Conservation (phyloP, 2,329 filamentous ascomycete genomes). For the Fusarium algeriense region DNA sequence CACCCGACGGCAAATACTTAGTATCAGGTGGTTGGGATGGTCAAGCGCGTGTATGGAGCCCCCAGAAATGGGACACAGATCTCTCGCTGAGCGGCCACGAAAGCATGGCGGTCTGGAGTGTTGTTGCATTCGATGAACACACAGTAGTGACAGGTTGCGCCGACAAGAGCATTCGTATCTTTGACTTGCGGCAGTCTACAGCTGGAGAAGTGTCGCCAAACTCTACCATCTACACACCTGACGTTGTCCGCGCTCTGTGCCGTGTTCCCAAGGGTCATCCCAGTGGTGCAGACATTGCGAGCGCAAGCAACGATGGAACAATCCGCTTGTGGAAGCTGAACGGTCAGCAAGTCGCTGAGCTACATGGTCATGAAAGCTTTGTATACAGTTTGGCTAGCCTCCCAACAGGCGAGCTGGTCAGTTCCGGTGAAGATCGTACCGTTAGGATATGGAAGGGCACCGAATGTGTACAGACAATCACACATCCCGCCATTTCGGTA, state of each 20-base stretch:
- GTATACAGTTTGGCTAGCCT: constrained; percentile 87
- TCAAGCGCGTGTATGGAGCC: constrained; percentile 85
- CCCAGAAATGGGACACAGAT: constrained; percentile 87
- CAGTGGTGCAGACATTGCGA: constrained; percentile 91
- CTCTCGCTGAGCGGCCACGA: constrained; percentile 80
- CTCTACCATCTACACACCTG: constrained; percentile 73
- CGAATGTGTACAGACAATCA: constrained; percentile 93
- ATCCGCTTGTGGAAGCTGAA: constrained; percentile 89
- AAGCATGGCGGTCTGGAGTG: constrained; percentile 86
- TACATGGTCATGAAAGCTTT: constrained; percentile 92
- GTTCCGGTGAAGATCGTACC: constrained; percentile 94
- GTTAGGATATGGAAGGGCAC: constrained; percentile 87
- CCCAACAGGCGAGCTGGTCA: constrained; percentile 88
- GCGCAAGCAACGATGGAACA: constrained; percentile 91
- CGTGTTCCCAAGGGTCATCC: constrained; percentile 80
- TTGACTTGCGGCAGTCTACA: constrained; percentile 74
- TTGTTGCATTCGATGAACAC: constrained; percentile 82
- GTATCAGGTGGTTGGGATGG: constrained; percentile 96
- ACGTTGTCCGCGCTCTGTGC: constrained; percentile 90
- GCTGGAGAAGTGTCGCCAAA: constrained; percentile 64
- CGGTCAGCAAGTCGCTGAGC: constrained; percentile 79
- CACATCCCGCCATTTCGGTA: constrained; percentile 95
- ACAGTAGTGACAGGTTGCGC: constrained; percentile 93
- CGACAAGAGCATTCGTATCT: constrained; percentile 90
- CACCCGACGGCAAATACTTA: constrained; percentile 77